Base-by-base conservation (phyloP, 768 basidiomycete species). In the Candolleomyces aberdarensis region DNA sequence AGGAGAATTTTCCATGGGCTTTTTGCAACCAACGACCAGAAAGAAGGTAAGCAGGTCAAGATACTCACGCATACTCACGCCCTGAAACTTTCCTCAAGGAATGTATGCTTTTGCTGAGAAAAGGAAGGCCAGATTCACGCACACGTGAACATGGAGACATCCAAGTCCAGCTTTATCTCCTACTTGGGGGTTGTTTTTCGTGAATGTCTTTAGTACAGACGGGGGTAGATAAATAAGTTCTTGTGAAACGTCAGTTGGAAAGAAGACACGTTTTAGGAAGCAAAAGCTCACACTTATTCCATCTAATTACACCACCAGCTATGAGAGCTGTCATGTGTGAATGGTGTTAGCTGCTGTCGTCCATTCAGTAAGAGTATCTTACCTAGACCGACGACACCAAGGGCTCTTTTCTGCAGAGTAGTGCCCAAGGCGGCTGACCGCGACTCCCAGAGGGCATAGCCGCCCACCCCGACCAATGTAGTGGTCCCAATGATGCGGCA, bases 41-140 rank as follows among this genome's bases (percentile, higher is more conserved):
- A 96, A 79, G 95, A 96, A 77, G 95, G 94, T 89, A 67, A 62
- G 89, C 75, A 31, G 56, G n/a, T 43, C n/a, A 26, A n/a, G 32
- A 54, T 51, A 19, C n/a, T 14, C 40, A 49, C 8, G 44, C 19
- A 7, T 6, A 47, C 20, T 13, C 46, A 47, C 20, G 49, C 29
- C 7, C 29, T 51, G 49, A 51, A 7, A 46, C 44, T 46, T 52
- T 26, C 65, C 67, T 41, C 63, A n/a, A 96, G 96, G 96, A 19
- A 99, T 98, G 96, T 72, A 80, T 22, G 96, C 96, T 20, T 98
- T 99, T 68, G 86, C 87, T 10, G 92, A 97, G 75, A 99, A 98
- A 81, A 84, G 96, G 70, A 91, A 91, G 75, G 78, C 96, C 15
- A 80, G 83, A 22, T 99, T 94, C 77, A 87, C 86, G 32, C 82